These are phyloP conservation scores for Teunomyces stri DNA, from an alignment of 805 yeast genomes.

Conservation along the genomic window DNA sequence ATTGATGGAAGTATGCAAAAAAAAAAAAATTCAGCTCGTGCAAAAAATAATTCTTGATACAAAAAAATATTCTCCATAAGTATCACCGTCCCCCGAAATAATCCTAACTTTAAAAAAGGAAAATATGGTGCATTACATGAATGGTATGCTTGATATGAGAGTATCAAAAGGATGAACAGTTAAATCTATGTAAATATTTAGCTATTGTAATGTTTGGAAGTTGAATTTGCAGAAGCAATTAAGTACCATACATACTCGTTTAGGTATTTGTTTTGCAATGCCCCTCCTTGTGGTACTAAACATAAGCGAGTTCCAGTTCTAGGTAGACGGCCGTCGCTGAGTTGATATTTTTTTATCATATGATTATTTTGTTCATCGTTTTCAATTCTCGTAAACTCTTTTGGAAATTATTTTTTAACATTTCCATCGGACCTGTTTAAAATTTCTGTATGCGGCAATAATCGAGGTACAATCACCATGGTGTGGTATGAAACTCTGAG, in stretches of 20 bases:
- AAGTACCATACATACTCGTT: neutral
- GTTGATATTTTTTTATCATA: neutral
- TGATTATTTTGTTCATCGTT: slow-evolving; percentile 1
- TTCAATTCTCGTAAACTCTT: neutral
- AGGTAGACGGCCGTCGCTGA: neutral
- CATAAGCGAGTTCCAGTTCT: neutral
- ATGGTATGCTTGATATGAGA: too few relatives aligned
- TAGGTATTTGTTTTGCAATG: neutral
- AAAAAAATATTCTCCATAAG: neutral
- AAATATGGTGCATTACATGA: neutral
- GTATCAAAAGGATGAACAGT: too few relatives aligned
- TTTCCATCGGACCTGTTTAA: neutral
- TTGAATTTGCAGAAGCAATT: neutral
- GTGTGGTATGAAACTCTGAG: neutral
- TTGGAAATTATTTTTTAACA: neutral
- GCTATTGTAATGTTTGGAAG: neutral
- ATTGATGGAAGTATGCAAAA: neutral
- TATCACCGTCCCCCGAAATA: neutral
- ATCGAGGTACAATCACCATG: slow-evolving; percentile 1
- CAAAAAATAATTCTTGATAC: neutral
- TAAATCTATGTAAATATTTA: too few relatives aligned
- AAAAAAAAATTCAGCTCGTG: neutral
- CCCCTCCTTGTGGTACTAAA: neutral
- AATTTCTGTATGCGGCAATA: slow-evolving; percentile 1
- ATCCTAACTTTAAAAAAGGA: neutral